Evolutionary conservation across 2,329 filamentous ascomycete species (phyloP), one percentile per base, ranked within the genome.

Genomic region (Botryotinia narcissicola): DNA sequence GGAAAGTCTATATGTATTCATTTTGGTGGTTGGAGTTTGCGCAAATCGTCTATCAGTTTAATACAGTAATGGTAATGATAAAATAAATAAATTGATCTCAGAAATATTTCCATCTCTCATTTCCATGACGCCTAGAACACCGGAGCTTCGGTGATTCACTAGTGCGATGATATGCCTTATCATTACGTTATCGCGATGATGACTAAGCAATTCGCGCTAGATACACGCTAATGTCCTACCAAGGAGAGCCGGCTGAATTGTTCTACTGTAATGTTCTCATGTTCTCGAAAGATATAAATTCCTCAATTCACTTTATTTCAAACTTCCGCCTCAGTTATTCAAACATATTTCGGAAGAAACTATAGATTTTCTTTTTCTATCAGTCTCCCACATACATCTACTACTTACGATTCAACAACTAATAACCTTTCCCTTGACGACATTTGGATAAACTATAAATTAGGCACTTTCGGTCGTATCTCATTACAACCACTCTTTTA

Each of bases 221-320:
- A 62, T 22, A 37, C 29, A 51, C 57, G 69, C 69, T 64, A 71
- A 63, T 63, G 69, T 40, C 48, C 42, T 71, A 63, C 44, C 68
- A 71, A 71, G 68, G 69, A 71, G 29, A 59, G 48, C 44, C 59
- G 72, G 25, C 44, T 68, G 70, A 68, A 63, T n/a, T 37, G 54
- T 32, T 57, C 51, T 57, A 57, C n/a, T 29, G 51, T 57, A n/a
- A 51, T n/a, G 48, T 51, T 70, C 54, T 48, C 40, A 48, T 29
- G 44, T 69, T 67, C 46, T 12, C 22, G 29, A n/a, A 51, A 67
- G 46, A 51, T 67, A 40, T 68, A 25, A 46, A 42, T 57, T 57
- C 48, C 57, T 42, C 35, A 46, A 57, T 57, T 68, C 48, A 68
- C 35, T 32, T 22, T 54, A 42, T 57, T 42, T 29, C 48, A 22